phyloP scores from a whole-genome alignment of 257 asterid species.

The Fraxinus quadrangulata region DNA sequence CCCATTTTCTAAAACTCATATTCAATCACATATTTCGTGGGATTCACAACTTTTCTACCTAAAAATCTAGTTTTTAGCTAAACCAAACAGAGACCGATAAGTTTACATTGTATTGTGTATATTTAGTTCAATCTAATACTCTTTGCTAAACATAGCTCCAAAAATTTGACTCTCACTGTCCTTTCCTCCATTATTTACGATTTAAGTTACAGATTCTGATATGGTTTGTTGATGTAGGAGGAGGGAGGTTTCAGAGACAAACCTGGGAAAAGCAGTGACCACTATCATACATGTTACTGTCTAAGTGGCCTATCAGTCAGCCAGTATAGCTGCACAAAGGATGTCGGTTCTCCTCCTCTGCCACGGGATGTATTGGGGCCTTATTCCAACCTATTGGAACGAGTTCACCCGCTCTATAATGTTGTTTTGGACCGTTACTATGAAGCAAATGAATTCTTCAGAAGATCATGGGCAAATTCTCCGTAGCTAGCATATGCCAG shows the following conservation, averaged over 20 bases:
- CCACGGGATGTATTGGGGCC: conserved; percentile 71
- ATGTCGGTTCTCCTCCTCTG: conserved; percentile 60
- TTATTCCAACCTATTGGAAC: conserved; percentile 72
- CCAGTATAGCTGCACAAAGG: conserved; percentile 55
- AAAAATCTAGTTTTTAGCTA: too few species aligned
- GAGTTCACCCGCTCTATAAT: conserved; percentile 77
- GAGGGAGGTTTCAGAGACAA: conserved; percentile 94
- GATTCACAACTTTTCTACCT: too few species aligned
- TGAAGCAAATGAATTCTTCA: conserved; percentile 66
- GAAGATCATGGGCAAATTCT: conserved; percentile 18
- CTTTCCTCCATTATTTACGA: background rate
- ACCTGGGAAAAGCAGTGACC: conserved; percentile 87
- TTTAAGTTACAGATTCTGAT: conserved; percentile 15
- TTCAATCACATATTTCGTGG: too few species aligned
- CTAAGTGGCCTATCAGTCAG: conserved; percentile 84
- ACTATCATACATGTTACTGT: conserved; percentile 91
- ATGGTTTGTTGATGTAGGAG: conserved; percentile 49
- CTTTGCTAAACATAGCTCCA: too few species aligned
- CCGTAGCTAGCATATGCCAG: background rate
- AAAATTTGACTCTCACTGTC: background rate
- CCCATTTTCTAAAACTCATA: too few species aligned
- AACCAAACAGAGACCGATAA: too few species aligned
- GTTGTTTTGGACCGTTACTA: conserved; percentile 62
- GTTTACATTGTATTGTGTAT: background rate
- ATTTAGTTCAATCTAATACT: background rate